These are phyloP conservation scores for Fusarium sp. DNA, from an alignment of 2,329 filamentous ascomycete genomes.

Conservation along the genomic window DNA sequence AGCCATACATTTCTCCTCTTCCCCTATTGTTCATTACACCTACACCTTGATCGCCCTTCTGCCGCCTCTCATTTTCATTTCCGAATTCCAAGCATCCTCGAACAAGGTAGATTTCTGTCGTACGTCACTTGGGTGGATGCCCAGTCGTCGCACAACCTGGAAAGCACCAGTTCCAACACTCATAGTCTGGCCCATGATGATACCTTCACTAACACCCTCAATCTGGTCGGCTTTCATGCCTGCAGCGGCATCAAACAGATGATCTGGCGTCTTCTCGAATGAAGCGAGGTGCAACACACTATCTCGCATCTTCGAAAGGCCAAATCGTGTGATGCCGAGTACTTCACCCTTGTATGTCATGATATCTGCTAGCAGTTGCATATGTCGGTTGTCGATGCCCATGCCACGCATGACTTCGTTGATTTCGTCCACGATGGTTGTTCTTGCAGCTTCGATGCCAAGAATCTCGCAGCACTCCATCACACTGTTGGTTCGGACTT, in stretches of 20 bases:
- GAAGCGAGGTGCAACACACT: conserved; percentile 92
- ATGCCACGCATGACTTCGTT: conserved; percentile 90
- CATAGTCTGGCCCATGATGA: conserved; percentile 98
- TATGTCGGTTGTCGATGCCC: conserved; percentile 96
- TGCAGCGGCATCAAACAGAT: conserved; percentile 93
- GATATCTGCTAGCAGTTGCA: conserved; percentile 95
- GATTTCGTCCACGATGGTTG: conserved; percentile 91
- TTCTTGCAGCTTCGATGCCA: conserved; percentile 93
- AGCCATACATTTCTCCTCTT: no score
- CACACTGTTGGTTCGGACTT: conserved; percentile 84
- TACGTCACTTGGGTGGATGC: conserved; percentile 71
- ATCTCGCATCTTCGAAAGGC: conserved; percentile 95
- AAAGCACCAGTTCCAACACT: conserved; percentile 91
- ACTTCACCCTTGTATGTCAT: conserved; percentile 99
- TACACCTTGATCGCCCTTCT: no score
- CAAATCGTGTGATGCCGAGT: conserved; percentile 95
- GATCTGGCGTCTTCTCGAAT: conserved; percentile 98
- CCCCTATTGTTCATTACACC: no score
- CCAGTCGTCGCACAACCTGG: conserved; percentile 84
- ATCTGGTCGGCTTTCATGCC: conserved; percentile 93
- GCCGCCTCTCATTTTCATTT: no score
- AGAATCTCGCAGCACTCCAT: conserved; percentile 90
- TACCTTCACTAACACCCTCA: conserved; percentile 94
- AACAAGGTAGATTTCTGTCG: conserved; percentile 73
- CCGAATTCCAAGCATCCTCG: conserved; percentile 71